Evolutionary conservation across 2,329 filamentous ascomycete species (phyloP).

Genomic region (Aspergillus nomiae): DNA sequence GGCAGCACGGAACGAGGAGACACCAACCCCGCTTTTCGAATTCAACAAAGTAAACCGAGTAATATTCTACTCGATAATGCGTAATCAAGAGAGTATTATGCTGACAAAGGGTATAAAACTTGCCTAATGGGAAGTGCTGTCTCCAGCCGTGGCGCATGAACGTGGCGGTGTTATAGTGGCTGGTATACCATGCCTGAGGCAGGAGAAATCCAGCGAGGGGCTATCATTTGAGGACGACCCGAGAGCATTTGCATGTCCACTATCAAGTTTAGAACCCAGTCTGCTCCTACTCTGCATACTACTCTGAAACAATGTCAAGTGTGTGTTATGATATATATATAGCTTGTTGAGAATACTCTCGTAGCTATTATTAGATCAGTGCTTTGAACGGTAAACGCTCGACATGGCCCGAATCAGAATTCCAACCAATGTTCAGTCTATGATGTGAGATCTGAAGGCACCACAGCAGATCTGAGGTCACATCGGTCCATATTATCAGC

Average conservation of each 20-base stretch:
- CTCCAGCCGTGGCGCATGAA: no score
- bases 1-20: no score
- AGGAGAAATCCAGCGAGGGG: no score
- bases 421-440: not conserved
- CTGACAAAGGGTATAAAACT: not conserved
- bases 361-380: not conserved
- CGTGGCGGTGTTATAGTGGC: no score
- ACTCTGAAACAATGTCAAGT: not conserved
- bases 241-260: no score
- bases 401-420: not conserved
- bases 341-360: not conserved
- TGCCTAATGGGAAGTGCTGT: no score
- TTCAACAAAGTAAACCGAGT: not conserved
- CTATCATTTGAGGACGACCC: no score
- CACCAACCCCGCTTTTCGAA: no score
- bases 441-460: not conserved
- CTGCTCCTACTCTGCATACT: not conserved
- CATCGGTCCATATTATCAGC: not conserved
- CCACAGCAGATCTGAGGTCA: not conserved
- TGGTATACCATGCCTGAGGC: no score
- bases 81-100: not conserved
- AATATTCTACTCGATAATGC: not conserved
- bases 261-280: no score
- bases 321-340: not conserved
- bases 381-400: not conserved